These are phyloP conservation scores for Manihot esculenta DNA, from an alignment of 441 rosid genomes.

Conservation along the genomic window DNA sequence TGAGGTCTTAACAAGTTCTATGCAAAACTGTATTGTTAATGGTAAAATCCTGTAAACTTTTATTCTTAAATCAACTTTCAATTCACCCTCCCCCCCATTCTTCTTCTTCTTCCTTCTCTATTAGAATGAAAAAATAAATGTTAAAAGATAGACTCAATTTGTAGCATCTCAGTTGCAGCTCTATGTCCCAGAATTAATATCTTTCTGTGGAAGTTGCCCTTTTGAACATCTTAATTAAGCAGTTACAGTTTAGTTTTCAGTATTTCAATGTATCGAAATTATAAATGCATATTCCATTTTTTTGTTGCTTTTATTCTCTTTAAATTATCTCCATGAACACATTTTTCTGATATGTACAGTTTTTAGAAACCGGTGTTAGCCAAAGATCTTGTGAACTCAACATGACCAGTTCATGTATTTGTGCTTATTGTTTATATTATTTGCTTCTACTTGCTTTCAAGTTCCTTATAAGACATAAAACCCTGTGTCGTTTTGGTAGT, in stretches of 20 bases:
- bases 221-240: not conserved
- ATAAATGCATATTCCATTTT: not conserved
- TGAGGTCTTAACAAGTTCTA: not conserved
- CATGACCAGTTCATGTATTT: not conserved
- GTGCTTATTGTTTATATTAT: not conserved
- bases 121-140: too few species aligned
- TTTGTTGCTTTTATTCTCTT: not conserved
- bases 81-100: too few species aligned
- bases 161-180: not conserved
- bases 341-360: not conserved
- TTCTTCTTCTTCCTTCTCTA: too few species aligned
- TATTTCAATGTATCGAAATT: not conserved
- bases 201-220: not conserved
- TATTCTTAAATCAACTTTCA: too few species aligned
- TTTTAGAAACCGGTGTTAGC: too few species aligned
- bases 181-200: not conserved
- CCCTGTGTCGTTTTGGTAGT: slow-evolving; percentile 11
- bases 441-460: not conserved
- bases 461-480: not conserved
- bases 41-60: not conserved
- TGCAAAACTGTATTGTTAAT: not conserved
- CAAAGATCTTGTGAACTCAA: not conserved
- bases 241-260: not conserved
- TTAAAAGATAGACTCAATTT: not conserved
- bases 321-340: not conserved